Percentiles rank a stretch among this genome's conserved stretches.
Evolutionary conservation across 371 early-diverging fungal species (phyloP).

Genomic region (Haplosporangium sp.): DNA sequence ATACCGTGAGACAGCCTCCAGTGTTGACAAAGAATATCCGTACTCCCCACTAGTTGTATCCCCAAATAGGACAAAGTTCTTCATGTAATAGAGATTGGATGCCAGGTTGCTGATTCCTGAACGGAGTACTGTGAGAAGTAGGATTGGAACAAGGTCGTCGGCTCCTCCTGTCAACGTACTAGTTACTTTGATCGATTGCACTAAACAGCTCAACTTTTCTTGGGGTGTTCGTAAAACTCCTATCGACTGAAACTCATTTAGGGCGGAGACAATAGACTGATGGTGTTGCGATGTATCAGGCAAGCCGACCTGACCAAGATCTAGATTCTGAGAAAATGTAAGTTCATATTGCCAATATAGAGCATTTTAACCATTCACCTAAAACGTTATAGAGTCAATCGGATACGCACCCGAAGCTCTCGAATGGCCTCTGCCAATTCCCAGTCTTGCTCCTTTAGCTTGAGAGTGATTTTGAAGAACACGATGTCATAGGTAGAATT

Average conservation of each 20-base stretch:
- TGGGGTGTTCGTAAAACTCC: slow-evolving; percentile 65
- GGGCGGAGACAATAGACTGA: slow-evolving; percentile 57
- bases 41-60: slow-evolving; percentile 60
- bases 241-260: slow-evolving; percentile 62
- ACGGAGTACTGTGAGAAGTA: slow-evolving; percentile 63
- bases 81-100: slow-evolving; percentile 68
- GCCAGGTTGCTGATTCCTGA: slow-evolving; percentile 65
- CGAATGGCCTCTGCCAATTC: slow-evolving; percentile 56
- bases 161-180: slow-evolving; percentile 48
- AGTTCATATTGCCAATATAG: neutral
- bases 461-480: slow-evolving; percentile 65
- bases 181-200: slow-evolving; percentile 54
- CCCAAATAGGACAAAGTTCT: slow-evolving; percentile 64
- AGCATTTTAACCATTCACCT: neutral
- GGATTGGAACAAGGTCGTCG: slow-evolving; percentile 64
- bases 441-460: slow-evolving; percentile 57
- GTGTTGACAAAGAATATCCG: slow-evolving; percentile 67
- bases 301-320: slow-evolving; percentile 65
- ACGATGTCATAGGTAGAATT: slow-evolving; percentile 69
- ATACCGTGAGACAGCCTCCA: slow-evolving; percentile 67
- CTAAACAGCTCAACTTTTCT: slow-evolving; percentile 64
- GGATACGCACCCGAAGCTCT: slow-evolving; percentile 48
- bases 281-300: slow-evolving; percentile 49
- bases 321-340: slow-evolving; percentile 51
- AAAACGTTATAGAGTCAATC: neutral